Evolutionary conservation across 129 eudicot species (phyloP).

Genomic region (Arctium lappa): DNA sequence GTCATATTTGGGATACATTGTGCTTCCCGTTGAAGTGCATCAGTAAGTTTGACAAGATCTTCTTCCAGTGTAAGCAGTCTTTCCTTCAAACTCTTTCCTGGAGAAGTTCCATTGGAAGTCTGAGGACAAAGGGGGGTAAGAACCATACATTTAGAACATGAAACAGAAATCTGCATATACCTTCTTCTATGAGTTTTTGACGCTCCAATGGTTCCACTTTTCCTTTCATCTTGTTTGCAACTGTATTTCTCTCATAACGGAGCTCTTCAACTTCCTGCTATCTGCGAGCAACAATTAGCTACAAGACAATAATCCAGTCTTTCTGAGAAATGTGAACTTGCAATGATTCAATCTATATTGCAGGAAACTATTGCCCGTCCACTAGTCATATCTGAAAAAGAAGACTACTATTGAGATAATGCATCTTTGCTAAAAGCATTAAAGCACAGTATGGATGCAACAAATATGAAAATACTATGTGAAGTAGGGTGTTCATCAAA

Average conservation of each 20-base stretch:
- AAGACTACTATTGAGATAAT: no score
- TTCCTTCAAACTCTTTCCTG: slow-evolving; percentile 89
- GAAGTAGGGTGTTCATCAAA: background rate
- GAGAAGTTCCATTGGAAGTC: slow-evolving; percentile 6
- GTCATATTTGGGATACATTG: slow-evolving; percentile 94
- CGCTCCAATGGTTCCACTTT: slow-evolving; percentile 86
- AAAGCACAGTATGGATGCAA: no score
- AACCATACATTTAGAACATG: background rate
- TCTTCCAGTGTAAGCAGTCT: slow-evolving; percentile 71
- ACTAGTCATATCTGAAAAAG: background rate
- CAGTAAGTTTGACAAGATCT: slow-evolving; percentile 74
- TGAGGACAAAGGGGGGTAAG: background rate
- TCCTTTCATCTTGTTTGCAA: slow-evolving; percentile 98
- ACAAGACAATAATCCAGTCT: slow-evolving; percentile 36
- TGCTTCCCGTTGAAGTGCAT: slow-evolving; percentile 83
- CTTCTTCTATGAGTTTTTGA: slow-evolving; percentile 87
- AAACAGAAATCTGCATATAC: slow-evolving; percentile 26
- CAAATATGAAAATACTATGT: background rate
- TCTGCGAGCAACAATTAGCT: slow-evolving; percentile 86
- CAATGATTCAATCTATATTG: background rate
- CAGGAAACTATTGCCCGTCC: background rate
- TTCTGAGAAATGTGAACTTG: slow-evolving; percentile 4
- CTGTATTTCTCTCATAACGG: slow-evolving; percentile 86
- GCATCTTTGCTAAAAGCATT: no score
- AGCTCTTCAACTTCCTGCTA: slow-evolving; percentile 97